Evolutionary conservation across 306 rosid species (phyloP), one percentile per base, ranked within the genome.

Genomic region (Abrus precatorius): DNA sequence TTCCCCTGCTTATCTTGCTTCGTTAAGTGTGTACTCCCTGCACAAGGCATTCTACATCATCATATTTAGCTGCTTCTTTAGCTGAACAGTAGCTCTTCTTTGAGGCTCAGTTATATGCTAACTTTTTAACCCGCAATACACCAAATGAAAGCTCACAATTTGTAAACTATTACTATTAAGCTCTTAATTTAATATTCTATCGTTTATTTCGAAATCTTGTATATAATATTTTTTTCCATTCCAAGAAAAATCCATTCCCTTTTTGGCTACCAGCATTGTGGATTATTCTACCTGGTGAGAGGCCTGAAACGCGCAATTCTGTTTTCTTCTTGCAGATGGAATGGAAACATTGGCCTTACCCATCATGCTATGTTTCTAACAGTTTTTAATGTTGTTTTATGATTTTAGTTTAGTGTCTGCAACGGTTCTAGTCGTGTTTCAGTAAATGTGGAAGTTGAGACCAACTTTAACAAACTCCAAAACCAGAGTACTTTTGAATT

Each of bases 11-110:
- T 44, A 30, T 61, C 84, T 9, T 53, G 69, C 53, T 49, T 74
- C n/a, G 5, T 54, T 11, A 48, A 61, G 30, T n/a, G 54, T 38
- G 29, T 49, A 27, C 20, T 49, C 78, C 14, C 78, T 29, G 28
- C 57, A 13, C n/a, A 71, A 41, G 44, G 77, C 73, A 33, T 38
- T 69, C 71, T 67, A 74, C 77, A 36, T 36, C 40, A 79, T 64
- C 50, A 66, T 62, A 50, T 44, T 52, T 62, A 62, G 70, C 62
- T 43, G 86, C 81, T 84, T 47, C 85, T 13, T 67, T 52, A 13
- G 29, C 72, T 73, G 69, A 43, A 43, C 57, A 47, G 60, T 50
- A 57, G 53, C 62, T 69, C 30, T 77, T 70, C 49, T 69, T 12
- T 36, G 72, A 56, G 61, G 63, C 56, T 76, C 53, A 50, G 76